phyloP scores from a whole-genome alignment of 495 filamentous ascomycete species.

The Penicillium macrosclerotiorum region DNA sequence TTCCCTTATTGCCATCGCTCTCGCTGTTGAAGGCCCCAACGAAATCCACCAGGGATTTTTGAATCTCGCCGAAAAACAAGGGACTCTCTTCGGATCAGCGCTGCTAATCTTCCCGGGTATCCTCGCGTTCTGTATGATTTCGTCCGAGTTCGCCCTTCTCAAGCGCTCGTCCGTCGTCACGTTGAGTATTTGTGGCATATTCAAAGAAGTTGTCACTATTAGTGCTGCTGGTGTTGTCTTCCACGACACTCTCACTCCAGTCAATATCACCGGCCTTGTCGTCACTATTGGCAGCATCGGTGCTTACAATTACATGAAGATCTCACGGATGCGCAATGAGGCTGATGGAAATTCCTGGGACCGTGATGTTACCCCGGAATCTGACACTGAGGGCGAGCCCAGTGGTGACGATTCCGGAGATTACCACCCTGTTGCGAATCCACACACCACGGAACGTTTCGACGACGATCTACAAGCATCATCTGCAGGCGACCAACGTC shows the following conservation, averaged over 20 bases:
- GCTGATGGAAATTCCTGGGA: conserved; percentile 39
- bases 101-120: conserved; percentile 86
- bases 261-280: conserved; percentile 86
- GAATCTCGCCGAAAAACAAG: conserved; percentile 62
- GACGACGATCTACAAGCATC: conserved; percentile 33
- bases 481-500: conserved; percentile 25
- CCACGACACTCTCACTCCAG: conserved; percentile 80
- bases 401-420: conserved; percentile 24
- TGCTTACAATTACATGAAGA: conserved; percentile 93
- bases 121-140: conserved; percentile 95
- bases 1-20: conserved; percentile 72
- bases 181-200: conserved; percentile 93
- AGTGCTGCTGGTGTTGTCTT: conserved; percentile 84
- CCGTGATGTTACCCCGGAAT: conserved; percentile 28
- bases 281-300: conserved; percentile 85
- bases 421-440: conserved; percentile 27
- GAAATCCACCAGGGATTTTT: conserved; percentile 62
- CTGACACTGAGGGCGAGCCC: conserved; percentile 32
- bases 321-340: conserved; percentile 79
- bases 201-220: conserved; percentile 99
- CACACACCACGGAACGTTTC: conserved; percentile 21
- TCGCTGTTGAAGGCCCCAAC: conserved; percentile 79
- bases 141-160: conserved; percentile 91
- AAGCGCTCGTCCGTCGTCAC: conserved; percentile 96
- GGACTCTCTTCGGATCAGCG: conserved; percentile 49